Conservation (phyloP, 768 basidiomycete species). For the Collybia sordida region DNA sequence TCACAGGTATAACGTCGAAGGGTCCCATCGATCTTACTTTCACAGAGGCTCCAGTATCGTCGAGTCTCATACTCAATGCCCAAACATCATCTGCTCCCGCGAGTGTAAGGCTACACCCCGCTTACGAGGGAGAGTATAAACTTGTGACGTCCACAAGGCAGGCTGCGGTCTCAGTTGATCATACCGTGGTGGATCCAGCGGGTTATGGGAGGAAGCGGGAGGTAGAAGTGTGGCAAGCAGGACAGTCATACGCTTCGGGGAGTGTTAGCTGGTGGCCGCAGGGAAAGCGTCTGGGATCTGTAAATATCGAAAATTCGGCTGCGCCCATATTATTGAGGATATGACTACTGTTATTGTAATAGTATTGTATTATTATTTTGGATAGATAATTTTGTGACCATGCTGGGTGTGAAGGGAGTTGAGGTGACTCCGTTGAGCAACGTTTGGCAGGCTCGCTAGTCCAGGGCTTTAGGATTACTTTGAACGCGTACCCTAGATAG, state of each 20-base stretch:
- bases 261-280: constrained; percentile 3
- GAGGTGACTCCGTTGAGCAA: too few relatives aligned
- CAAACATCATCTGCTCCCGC: constrained; percentile 13
- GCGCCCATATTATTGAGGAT: constrained; percentile 6
- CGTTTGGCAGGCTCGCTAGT: too few relatives aligned
- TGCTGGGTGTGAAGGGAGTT: too few relatives aligned
- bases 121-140: constrained; percentile 18
- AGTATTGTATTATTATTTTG: too few relatives aligned
- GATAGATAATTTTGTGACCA: too few relatives aligned
- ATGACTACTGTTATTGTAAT: too few relatives aligned
- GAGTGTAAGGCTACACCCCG: constrained; percentile 10
- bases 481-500: too few relatives aligned
- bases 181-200: constrained; percentile 7
- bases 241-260: neutral
- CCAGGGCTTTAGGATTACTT: too few relatives aligned
- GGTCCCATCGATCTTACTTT: constrained; percentile 10
- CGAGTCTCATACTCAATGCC: constrained; percentile 14
- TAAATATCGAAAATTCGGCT: constrained; percentile 7
- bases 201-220: constrained; percentile 3
- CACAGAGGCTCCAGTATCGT: constrained; percentile 10
- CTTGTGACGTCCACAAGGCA: constrained; percentile 8
- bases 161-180: constrained; percentile 1
- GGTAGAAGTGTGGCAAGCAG: constrained; percentile 10
- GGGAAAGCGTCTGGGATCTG: too few relatives aligned
- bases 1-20: constrained; percentile 9